Evolutionary conservation across 2,329 filamentous ascomycete genomes (phyloP).

Genomic region (Sporothrix luriei): DNA sequence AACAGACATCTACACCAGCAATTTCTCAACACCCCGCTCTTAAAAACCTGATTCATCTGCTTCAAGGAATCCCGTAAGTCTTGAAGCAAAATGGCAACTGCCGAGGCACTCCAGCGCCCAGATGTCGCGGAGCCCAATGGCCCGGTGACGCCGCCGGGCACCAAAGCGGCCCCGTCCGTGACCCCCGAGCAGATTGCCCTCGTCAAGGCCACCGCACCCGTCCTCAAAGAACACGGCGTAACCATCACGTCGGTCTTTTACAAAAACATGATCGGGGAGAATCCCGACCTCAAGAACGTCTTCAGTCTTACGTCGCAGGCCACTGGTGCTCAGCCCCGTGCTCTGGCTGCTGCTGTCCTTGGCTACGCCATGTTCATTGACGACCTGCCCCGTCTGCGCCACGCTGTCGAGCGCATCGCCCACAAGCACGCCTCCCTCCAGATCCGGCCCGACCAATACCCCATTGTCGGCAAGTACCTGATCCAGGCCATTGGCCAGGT

Average conservation of each 20-base stretch:
- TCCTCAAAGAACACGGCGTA: conserved; percentile 68
- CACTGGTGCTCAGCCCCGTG: conserved; percentile 68
- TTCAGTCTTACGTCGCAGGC: conserved; percentile 72
- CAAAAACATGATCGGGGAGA: conserved; percentile 63
- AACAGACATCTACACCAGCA: too few relatives aligned
- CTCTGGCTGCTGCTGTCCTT: conserved; percentile 68
- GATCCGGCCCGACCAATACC: conserved; percentile 69
- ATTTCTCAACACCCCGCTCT: too few relatives aligned
- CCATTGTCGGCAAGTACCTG: conserved; percentile 68
- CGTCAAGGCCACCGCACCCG: conserved; percentile 76
- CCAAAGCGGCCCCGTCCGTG: conserved; percentile 45
- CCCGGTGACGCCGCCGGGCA: neutral
- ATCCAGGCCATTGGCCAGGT: conserved; percentile 68
- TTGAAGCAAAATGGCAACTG: neutral
- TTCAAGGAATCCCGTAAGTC: too few relatives aligned
- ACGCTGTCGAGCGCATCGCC: conserved; percentile 67
- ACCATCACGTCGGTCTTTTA: conserved; percentile 75
- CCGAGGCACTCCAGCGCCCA: neutral
- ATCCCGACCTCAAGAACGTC: conserved; percentile 67
- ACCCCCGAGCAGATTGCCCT: conserved; percentile 66
- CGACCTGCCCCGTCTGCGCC: conserved; percentile 61
- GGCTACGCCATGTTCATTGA: conserved; percentile 75
- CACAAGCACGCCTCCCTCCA: conserved; percentile 76
- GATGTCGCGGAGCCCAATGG: neutral
- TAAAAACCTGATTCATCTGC: too few relatives aligned